These are phyloP conservation scores for Alternaria sp. DNA, from an alignment of 2,329 filamentous ascomycete genomes.

Conservation along the genomic window DNA sequence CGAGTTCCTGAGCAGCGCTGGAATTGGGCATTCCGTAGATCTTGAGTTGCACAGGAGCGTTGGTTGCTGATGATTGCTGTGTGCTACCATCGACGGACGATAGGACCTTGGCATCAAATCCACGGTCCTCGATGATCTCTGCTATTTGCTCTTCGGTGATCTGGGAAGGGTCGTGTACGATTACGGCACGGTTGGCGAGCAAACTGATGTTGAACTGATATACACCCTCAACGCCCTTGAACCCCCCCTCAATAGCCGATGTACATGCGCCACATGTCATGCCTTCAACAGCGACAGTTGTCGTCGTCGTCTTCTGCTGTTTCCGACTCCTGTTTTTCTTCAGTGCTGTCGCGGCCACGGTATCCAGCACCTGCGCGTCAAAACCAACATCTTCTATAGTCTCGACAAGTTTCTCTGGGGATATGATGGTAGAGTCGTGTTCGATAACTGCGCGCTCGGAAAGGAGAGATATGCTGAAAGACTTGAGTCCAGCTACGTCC, in stretches of 20 bases:
- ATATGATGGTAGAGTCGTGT: conserved; percentile 70
- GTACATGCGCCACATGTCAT: conserved; percentile 99
- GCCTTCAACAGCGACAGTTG: conserved; percentile 88
- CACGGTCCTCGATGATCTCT: conserved; percentile 85
- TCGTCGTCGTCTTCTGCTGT: conserved; percentile 67
- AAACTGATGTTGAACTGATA: conserved; percentile 94
- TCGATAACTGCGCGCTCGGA: conserved; percentile 87
- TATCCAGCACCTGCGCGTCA: conserved; percentile 79
- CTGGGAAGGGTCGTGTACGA: conserved; percentile 79
- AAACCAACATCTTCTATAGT: conserved; percentile 77
- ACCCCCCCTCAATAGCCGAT: conserved; percentile 84
- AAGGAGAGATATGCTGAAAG: conserved; percentile 82
- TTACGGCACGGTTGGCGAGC: conserved; percentile 87
- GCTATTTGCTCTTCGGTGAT: conserved; percentile 77
- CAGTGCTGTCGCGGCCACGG: conserved; percentile 58
- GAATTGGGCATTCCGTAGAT: conserved; percentile 81
- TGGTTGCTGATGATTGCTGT: conserved; percentile 62
- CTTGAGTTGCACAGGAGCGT: conserved; percentile 77
- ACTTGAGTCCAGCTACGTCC: conserved; percentile 74
- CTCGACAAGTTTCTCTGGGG: conserved; percentile 63
- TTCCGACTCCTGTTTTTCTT: conserved; percentile 49
- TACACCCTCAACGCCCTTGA: conserved; percentile 78
- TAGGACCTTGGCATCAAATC: conserved; percentile 85
- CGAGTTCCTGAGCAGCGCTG: conserved; percentile 74
- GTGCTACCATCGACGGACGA: conserved; percentile 72